Evolutionary conservation across 2,329 filamentous ascomycete species (phyloP), one percentile per base, ranked within the genome.

Genomic region (Trichoderma sp.): DNA sequence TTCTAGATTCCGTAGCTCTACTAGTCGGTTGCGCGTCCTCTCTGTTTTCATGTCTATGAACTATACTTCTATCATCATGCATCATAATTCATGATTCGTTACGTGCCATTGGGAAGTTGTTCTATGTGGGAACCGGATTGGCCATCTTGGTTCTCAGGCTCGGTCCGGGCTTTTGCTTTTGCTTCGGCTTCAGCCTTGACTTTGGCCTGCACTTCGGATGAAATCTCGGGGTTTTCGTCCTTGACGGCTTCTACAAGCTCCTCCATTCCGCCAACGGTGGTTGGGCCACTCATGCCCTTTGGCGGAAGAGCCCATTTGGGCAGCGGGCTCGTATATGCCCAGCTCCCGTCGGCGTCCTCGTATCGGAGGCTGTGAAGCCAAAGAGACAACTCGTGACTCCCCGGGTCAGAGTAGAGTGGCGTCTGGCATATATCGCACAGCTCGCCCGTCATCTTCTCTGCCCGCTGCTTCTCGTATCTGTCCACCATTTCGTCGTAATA

Each of bases 401-500:
- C 94, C 0, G 95, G 95, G 76, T 99, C 95, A 17, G 92, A 96
- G 79, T 98, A 99, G 52, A 99, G 83, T 25, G 92, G 91, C 22
- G 95, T 97, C 68, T 90, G 86, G 78, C 95, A 99, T 37, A 93
- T 79, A 6, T 90, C 84, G 77, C 95, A 99, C 17, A 88, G 81
- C 74, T 93, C 84, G 13, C 95, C 95, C 1, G 94, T 96, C 86
- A 98, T 91, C 77, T 92, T 94, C 83, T 99, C 95, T 1, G 94
- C 94, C 74, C 94, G 94, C 74, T 90, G 88, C 80, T 94, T 93
- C 76, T 97, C 89, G 78, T 98, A 98, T 66, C 90, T 86, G 72
- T 94, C 91, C 42, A 97, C 90, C 88, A 97, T 94, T 73, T 95
- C 92, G 75, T 97, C 92, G 76, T 97, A 92, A 79, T 97, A 98